phyloP scores from a whole-genome alignment of 2,329 filamentous ascomycete genomes.

The Neocatenulostroma microsporum region DNA sequence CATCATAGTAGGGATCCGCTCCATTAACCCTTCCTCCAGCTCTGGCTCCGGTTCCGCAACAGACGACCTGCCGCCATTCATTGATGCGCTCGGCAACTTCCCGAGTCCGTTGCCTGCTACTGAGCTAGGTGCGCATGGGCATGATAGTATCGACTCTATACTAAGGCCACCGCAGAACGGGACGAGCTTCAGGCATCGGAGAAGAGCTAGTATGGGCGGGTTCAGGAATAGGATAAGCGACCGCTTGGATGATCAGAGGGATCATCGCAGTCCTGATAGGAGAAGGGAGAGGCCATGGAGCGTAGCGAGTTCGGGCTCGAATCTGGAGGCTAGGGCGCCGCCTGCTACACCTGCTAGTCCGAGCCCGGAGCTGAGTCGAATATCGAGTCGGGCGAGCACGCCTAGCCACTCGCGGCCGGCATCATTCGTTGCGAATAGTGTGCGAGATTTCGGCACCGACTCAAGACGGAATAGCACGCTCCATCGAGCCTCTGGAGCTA shows the following conservation, averaged over 20 bases:
- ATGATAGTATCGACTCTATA: constrained; percentile 44
- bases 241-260: constrained; percentile 43
- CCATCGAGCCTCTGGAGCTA: constrained; percentile 21
- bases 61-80: constrained; percentile 44
- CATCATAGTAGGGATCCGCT: constrained; percentile 62
- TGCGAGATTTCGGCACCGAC: constrained; percentile 23
- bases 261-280: constrained; percentile 42
- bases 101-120: constrained; percentile 31
- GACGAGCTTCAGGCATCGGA: constrained; percentile 47
- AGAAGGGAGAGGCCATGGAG: constrained; percentile 31
- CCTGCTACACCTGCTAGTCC: constrained; percentile 57
- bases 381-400: constrained; percentile 32
- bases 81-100: constrained; percentile 45
- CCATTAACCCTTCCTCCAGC: constrained; percentile 49
- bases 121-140: constrained; percentile 28
- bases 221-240: constrained; percentile 30
- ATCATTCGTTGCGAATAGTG: constrained; percentile 26
- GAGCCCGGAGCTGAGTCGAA: constrained; percentile 44
- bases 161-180: constrained; percentile 48
- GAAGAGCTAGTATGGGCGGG: constrained; percentile 48
- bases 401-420: constrained; percentile 27
- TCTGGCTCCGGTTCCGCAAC: constrained; percentile 28
- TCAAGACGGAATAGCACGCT: constrained; percentile 26
- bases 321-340: constrained; percentile 48
- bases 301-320: constrained; percentile 26